Evolutionary conservation across 2,329 filamentous ascomycete species (phyloP).

Genomic region (Ophiostoma novo-ulmi): DNA sequence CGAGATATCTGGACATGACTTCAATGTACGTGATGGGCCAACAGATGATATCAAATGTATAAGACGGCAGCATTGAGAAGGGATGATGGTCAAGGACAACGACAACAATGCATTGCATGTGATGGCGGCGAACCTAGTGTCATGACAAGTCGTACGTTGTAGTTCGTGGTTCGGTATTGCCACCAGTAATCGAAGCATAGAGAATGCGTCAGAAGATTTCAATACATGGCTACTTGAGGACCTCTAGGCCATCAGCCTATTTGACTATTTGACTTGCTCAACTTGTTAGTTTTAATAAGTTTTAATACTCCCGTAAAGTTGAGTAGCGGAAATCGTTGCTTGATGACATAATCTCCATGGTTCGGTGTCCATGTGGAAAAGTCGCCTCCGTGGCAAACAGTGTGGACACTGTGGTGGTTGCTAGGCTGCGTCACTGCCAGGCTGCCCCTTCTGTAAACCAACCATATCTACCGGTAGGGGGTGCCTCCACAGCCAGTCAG

Average conservation of each 20-base stretch:
- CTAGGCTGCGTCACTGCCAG: conserved; percentile 1
- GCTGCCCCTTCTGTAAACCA: conserved; percentile 3
- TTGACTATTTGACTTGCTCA: not conserved
- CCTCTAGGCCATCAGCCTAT: not conserved
- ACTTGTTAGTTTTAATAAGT: too few species aligned
- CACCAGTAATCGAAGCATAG: not conserved
- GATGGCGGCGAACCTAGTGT: not conserved
- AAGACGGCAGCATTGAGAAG: too few species aligned
- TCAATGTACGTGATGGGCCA: too few species aligned
- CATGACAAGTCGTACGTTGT: not conserved
- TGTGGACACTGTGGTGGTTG: conserved; percentile 10
- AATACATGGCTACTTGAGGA: not conserved
- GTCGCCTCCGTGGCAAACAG: conserved; percentile 10
- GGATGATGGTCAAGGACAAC: too few species aligned
- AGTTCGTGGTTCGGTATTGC: not conserved
- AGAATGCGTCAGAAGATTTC: not conserved
- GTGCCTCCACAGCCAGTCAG: conserved; percentile 10
- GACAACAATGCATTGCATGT: too few species aligned
- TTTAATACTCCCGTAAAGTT: too few species aligned
- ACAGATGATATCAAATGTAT: not conserved
- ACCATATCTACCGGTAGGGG: not conserved
- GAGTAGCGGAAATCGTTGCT: not conserved
- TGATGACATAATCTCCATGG: not conserved
- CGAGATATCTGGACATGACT: not conserved
- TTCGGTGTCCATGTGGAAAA: not conserved